These are phyloP conservation scores for Triticum timopheevii DNA, from an alignment of 176 grass and related monocot genomes.

Conservation along the genomic window DNA sequence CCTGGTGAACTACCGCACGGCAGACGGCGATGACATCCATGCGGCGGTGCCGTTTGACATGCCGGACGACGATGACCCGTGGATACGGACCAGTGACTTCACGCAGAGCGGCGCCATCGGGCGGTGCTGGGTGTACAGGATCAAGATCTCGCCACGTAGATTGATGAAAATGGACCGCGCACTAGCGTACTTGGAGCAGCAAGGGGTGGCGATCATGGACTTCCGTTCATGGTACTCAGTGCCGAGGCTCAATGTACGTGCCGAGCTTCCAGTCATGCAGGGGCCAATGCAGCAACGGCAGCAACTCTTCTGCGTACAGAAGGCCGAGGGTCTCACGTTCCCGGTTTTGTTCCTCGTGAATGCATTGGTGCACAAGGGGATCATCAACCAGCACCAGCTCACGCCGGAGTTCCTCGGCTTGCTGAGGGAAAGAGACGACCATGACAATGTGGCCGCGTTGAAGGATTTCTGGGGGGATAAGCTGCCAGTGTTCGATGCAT, in stretches of 20 bases:
- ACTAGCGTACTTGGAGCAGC: conserved; percentile 48
- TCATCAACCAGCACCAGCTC: conserved; percentile 76
- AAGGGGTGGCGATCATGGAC: conserved; percentile 25
- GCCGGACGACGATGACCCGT: conserved; percentile 79
- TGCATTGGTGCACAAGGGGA: conserved; percentile 77
- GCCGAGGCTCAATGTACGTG: conserved; percentile 6
- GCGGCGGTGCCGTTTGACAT: conserved; percentile 58
- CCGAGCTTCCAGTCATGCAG: conserved; percentile 51
- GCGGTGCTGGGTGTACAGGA: conserved; percentile 54
- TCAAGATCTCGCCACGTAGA: conserved; percentile 55
- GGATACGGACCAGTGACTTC: conserved; percentile 80
- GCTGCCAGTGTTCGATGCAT: conserved; percentile 37
- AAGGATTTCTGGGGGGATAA: conserved; percentile 57
- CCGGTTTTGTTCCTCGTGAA: conserved; percentile 74
- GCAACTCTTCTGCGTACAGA: conserved; percentile 47
- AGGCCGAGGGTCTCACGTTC: conserved; percentile 47
- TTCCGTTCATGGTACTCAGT: conserved; percentile 16
- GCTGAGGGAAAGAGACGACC: conserved; percentile 43
- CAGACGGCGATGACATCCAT: conserved; percentile 76
- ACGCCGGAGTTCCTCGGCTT: conserved; percentile 63
- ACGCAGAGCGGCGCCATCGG: conserved; percentile 59
- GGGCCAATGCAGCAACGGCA: conserved; percentile 24
- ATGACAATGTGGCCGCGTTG: conserved; percentile 42
- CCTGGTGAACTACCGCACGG: conserved; percentile 61
- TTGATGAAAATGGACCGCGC: conserved; percentile 56